phyloP scores from a whole-genome alignment of 345 rosid genomes.

The Corchorus capsularis region DNA sequence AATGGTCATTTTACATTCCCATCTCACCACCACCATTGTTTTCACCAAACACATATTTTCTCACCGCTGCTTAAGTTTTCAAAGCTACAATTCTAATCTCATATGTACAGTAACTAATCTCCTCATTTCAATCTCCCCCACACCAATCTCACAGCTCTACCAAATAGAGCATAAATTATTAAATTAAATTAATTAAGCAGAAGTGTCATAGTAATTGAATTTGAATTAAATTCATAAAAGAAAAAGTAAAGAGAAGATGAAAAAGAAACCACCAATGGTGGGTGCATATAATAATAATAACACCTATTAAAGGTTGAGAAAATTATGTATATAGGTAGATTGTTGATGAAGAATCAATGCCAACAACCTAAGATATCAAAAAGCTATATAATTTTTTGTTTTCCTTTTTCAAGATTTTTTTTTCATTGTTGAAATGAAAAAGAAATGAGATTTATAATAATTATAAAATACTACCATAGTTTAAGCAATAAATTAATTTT shows the following conservation, averaged over 20 bases:
- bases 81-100: too few relatives aligned
- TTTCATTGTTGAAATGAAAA: too few relatives aligned
- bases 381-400: background rate
- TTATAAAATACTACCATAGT: background rate
- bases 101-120: too few relatives aligned
- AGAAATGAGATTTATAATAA: background rate
- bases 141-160: too few relatives aligned
- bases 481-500: background rate
- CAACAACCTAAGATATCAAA: conserved; percentile 19
- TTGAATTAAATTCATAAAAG: background rate
- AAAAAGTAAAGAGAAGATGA: background rate
- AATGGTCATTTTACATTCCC: too few relatives aligned
- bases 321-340: conserved; percentile 16
- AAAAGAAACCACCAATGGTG: background rate
- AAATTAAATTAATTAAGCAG: conserved; percentile 10
- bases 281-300: conserved; percentile 11
- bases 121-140: too few relatives aligned
- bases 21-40: too few relatives aligned
- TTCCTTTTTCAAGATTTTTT: background rate
- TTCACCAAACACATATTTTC: too few relatives aligned
- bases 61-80: too few relatives aligned
- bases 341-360: conserved; percentile 29
- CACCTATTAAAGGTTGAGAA: background rate
- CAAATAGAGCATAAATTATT: too few relatives aligned
- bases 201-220: background rate